Conservation (phyloP, 2,329 filamentous ascomycete species). For the Aspergillus flavus region DNA sequence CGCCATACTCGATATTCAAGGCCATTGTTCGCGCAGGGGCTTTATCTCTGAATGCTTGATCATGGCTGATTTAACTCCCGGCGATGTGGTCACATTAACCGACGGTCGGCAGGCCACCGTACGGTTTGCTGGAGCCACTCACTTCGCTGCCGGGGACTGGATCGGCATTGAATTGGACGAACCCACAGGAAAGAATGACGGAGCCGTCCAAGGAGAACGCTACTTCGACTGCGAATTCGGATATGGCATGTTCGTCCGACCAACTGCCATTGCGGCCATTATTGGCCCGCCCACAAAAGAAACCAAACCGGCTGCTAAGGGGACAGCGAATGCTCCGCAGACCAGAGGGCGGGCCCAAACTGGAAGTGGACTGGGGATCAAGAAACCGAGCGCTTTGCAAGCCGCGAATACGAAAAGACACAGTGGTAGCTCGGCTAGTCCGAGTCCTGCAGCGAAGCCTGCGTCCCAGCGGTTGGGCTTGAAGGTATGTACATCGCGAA, state of each 20-base stretch:
- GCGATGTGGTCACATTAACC: conserved; percentile 76
- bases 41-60: conserved; percentile 16
- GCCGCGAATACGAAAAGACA: conserved; percentile 62
- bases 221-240: conserved; percentile 79
- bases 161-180: conserved; percentile 86
- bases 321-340: conserved; percentile 27
- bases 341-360: conserved; percentile 46
- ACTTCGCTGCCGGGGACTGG: conserved; percentile 83
- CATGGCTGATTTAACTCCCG: conserved; percentile 49
- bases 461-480: conserved; percentile 40
- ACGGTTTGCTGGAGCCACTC: conserved; percentile 77
- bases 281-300: conserved; percentile 40
- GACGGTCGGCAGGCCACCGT: conserved; percentile 77
- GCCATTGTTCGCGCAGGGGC: conserved; percentile 16
- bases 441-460: conserved; percentile 66
- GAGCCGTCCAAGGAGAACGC: conserved; percentile 79
- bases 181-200: conserved; percentile 87
- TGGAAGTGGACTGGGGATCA: conserved; percentile 38
- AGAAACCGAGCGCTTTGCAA: conserved; percentile 54
- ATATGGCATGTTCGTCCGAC: conserved; percentile 85
- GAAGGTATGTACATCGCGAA: conserved; percentile 34
- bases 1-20: background rate
- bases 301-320: conserved; percentile 41
- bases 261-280: conserved; percentile 65
- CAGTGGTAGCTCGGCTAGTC: conserved; percentile 72